A percentile compares a stretch with the other conserved stretches of the same genome.
These are phyloP conservation scores for Melocanna baccifera DNA, from an alignment of 176 grass and related monocot genomes.

Conservation along the genomic window DNA sequence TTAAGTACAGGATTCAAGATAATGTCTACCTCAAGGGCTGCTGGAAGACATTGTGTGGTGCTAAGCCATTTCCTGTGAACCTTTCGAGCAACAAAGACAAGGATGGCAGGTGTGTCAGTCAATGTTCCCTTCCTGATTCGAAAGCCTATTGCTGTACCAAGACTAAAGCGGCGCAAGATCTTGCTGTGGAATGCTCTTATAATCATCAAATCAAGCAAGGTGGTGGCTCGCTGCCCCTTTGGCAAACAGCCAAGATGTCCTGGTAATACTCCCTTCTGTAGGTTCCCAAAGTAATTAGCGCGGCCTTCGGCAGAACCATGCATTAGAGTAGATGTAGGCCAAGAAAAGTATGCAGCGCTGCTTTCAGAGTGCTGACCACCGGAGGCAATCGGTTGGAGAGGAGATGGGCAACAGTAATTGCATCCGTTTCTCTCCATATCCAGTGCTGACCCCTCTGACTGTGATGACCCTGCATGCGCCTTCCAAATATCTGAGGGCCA, in stretches of 20 bases:
- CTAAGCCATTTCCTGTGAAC: constrained; percentile 90
- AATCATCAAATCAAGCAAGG: constrained; percentile 97
- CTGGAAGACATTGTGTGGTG: constrained; percentile 68
- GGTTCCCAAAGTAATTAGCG: constrained; percentile 91
- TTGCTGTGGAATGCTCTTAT: constrained; percentile 99
- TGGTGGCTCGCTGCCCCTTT: constrained; percentile 73
- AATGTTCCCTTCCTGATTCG: constrained; percentile 79
- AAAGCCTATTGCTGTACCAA: constrained; percentile 90
- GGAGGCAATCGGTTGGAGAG: constrained; percentile 76
- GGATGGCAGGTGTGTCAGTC: constrained; percentile 82
- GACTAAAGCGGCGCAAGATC: constrained; percentile 79
- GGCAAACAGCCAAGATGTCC: constrained; percentile 75
- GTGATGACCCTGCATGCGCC: constrained; percentile 45
- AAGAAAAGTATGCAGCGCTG: constrained; percentile 91
- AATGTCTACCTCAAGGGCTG: constrained; percentile 69
- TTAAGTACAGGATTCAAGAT: constrained; percentile 5
- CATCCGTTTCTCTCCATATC: constrained; percentile 67
- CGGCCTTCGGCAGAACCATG: constrained; percentile 86
- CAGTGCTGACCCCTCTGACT: constrained; percentile 40
- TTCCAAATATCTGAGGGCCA: constrained; percentile 45
- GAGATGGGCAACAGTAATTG: constrained; percentile 41
- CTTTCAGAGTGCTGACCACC: constrained; percentile 85
- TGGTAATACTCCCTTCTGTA: constrained; percentile 91
- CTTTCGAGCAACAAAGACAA: constrained; percentile 95
- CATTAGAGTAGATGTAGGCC: constrained; percentile 93